These are phyloP conservation scores for Zygosaccharomyces pseudobailii DNA, from an alignment of 1,139 yeast genomes.

Conservation along the genomic window DNA sequence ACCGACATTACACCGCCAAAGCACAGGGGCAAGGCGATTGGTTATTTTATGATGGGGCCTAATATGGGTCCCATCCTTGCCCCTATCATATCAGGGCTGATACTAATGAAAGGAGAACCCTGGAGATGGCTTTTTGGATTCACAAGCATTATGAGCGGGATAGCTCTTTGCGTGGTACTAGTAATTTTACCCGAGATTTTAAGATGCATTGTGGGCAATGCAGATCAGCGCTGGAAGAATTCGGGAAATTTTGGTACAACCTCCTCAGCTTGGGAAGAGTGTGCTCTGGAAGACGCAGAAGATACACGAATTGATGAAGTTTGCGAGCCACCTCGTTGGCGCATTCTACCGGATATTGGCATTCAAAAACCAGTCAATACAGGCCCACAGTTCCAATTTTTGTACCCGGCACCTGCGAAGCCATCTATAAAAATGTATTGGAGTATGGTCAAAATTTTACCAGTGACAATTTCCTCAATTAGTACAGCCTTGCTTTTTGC, in stretches of 20 bases:
- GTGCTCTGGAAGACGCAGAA: conserved; percentile 35
- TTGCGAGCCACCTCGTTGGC: conserved; percentile 14
- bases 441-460: conserved; percentile 39
- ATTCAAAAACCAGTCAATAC: conserved; percentile 27
- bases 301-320: conserved; percentile 26
- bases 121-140: conserved; percentile 61
- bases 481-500: conserved; percentile 52
- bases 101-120: conserved; percentile 36
- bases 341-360: conserved; percentile 24
- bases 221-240: conserved; percentile 34
- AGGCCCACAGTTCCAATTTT: conserved; percentile 19
- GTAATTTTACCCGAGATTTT: conserved; percentile 52
- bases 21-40: conserved; percentile 46
- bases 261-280: conserved; percentile 10
- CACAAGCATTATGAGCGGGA: conserved; percentile 42
- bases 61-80: conserved; percentile 57
- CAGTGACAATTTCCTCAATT: conserved; percentile 46
- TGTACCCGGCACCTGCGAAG: conserved; percentile 47
- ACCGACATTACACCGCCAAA: conserved; percentile 48
- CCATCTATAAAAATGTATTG: conserved; percentile 41
- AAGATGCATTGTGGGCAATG: conserved; percentile 53
- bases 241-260: conserved; percentile 9
- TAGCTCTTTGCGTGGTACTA: conserved; percentile 39
- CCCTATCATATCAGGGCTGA: conserved; percentile 44
- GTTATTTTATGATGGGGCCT: conserved; percentile 56